A percentile compares a stretch with the other conserved stretches of the same genome.
phyloP scores from a whole-genome alignment of 2,329 filamentous ascomycete species.

The Monilinia aucupariae region DNA sequence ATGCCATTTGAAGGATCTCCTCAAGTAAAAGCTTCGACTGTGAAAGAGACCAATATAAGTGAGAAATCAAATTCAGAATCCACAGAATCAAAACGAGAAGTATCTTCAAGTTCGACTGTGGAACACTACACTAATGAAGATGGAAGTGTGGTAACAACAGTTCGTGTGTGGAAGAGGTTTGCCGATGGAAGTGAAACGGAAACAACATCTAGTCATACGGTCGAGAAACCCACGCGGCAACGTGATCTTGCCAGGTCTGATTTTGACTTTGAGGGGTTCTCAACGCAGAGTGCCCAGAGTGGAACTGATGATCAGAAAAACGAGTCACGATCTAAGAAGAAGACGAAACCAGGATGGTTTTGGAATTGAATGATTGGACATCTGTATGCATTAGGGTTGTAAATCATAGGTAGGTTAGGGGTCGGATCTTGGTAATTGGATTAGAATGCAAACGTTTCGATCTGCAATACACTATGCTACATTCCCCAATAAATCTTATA shows the following conservation, averaged over 20 bases:
- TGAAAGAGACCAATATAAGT: neutral
- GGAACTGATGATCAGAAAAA: neutral
- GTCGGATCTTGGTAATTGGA: conserved; percentile 5
- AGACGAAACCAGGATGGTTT: conserved; percentile 19
- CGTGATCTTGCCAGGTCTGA: neutral
- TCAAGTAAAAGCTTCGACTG: neutral
- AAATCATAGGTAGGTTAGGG: conserved; percentile 6
- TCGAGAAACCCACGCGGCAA: neutral
- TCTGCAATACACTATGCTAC: conserved; percentile 1
- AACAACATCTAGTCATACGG: conserved; percentile 14
- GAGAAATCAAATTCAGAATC: neutral
- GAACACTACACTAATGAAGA: conserved; percentile 20
- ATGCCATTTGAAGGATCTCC: neutral
- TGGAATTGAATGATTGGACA: conserved; percentile 19
- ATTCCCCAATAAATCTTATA: neutral
- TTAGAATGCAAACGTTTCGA: conserved; percentile 5
- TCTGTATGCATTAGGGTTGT: neutral
- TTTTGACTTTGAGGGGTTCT: neutral
- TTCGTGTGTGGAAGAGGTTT: conserved; percentile 17
- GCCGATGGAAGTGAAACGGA: conserved; percentile 20
- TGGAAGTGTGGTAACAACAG: conserved; percentile 20
- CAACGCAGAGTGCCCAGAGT: neutral
- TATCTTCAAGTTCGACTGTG: conserved; percentile 19
- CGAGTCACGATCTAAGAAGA: conserved; percentile 1
- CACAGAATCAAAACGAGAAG: conserved; percentile 2